Conservation (phyloP, 805 yeast genomes). For the Saturnispora ahearnii region DNA sequence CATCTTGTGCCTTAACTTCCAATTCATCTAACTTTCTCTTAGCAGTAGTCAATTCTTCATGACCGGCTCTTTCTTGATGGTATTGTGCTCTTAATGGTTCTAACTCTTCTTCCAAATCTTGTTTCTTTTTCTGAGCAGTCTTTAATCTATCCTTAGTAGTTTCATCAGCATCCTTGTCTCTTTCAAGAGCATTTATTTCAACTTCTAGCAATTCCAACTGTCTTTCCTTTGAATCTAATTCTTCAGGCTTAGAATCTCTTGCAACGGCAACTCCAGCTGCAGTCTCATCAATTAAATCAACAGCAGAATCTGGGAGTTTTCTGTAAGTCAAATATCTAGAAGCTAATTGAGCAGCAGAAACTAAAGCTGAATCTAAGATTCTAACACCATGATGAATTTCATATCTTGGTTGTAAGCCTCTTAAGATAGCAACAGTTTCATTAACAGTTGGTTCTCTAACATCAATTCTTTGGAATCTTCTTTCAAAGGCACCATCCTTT, state of each 20-base stretch:
- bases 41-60: constrained; percentile 80
- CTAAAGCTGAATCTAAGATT: constrained; percentile 88
- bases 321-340: constrained; percentile 91
- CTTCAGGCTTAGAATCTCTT: constrained; percentile 96
- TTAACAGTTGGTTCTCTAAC: constrained; percentile 88
- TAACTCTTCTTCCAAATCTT: constrained; percentile 75
- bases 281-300: constrained; percentile 90
- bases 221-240: constrained; percentile 87
- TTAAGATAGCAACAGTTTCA: constrained; percentile 90
- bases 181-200: constrained; percentile 92
- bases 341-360: constrained; percentile 89
- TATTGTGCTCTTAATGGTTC: constrained; percentile 80
- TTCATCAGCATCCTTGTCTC: constrained; percentile 80
- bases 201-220: constrained; percentile 86
- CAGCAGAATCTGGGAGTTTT: constrained; percentile 94
- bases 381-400: constrained; percentile 98
- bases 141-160: constrained; percentile 80
- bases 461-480: constrained; percentile 96
- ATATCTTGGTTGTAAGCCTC: constrained; percentile 92
- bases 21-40: constrained; percentile 88
- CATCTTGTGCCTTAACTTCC: constrained; percentile 88
- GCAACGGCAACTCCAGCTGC: constrained; percentile 98
- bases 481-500: constrained; percentile 97
- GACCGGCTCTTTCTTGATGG: constrained; percentile 80
- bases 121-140: constrained; percentile 69